Base-by-base conservation (phyloP, 345 rosid genomes). In the Syzygium aqueum region DNA sequence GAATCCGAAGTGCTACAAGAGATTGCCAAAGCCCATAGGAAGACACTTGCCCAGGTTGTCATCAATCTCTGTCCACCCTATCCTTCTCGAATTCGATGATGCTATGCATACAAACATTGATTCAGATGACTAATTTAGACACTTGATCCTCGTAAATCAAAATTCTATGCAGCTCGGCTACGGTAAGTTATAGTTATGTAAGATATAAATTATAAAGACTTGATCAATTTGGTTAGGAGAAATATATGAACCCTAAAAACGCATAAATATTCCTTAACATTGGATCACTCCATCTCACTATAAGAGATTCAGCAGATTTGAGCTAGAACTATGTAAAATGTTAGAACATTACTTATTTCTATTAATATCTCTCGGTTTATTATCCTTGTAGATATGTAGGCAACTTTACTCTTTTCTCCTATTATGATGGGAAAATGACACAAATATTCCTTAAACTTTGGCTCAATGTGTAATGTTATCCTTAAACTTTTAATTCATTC, bases 31-130 rank as follows among this genome's bases (percentile, higher is more conserved):
- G 85, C 88, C 6, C 87, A 22, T 61, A 87, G 87, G 54, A 93
- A 87, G 57, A 78, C 90, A 5, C 82, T 89, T 63, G 92, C 93
- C 2, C 92, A 91, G 93, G 94, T 92, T 14, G 15, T 33, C 49
- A 28, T 82, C 33, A 46, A 80, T 80, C 6, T 53, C 46, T 40
- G 37, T 77, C 7, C 49, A 9, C 12, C 49, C 5, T 73, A 9
- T 33, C 2, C 25, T 73, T 33, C 46, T 73, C 46, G 80, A 73
- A 73, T 33, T 73, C 21, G 25, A 73, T 73, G 46, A 73, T 73
- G 80, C 25, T 33, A 11, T 73, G 25, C 25, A 19, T 8, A 19
- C 22, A 33, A 33, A 73, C 37, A 17, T 33, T 33, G 25, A 33
- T 33, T 73, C 13, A 33, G 46, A 33, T 17, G 80, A 73, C 19